Evolutionary conservation across 805 yeast genomes (phyloP).

Genomic region (Cyberlindnera misumaiensis): DNA sequence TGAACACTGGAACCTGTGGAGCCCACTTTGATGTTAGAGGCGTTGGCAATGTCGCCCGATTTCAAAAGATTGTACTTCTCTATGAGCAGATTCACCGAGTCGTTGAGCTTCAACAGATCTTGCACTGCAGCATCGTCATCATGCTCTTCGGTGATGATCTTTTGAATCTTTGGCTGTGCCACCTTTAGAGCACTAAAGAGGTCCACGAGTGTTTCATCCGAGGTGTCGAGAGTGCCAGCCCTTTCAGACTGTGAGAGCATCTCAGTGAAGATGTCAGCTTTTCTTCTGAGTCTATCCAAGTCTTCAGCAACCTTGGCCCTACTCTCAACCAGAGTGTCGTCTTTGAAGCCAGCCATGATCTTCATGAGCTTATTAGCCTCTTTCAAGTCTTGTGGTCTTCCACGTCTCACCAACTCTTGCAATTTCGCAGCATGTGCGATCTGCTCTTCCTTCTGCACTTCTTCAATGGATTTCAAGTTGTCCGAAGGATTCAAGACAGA

Average conservation of each 20-base stretch:
- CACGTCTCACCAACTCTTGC: conserved; percentile 92
- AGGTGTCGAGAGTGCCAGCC: conserved; percentile 30
- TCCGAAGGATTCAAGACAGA: conserved; percentile 91
- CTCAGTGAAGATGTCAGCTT: conserved; percentile 80
- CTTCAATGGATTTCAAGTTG: conserved; percentile 79
- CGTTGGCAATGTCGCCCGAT: conserved; percentile 54
- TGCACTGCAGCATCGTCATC: conserved; percentile 61
- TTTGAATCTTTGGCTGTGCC: conserved; percentile 81
- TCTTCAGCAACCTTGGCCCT: conserved; percentile 78
- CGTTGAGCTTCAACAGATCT: conserved; percentile 64
- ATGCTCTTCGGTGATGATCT: conserved; percentile 74
- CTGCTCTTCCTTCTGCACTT: conserved; percentile 86
- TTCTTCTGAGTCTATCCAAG: conserved; percentile 73
- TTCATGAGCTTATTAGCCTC: conserved; percentile 98
- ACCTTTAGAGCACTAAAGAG: conserved; percentile 71
- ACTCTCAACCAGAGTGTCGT: conserved; percentile 59
- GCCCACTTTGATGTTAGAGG: conserved; percentile 41
- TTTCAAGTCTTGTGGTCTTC: conserved; percentile 88
- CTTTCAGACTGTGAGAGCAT: conserved; percentile 58
- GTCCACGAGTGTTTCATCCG: conserved; percentile 69
- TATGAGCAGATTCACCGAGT: conserved; percentile 62
- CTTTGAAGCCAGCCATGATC: conserved; percentile 95
- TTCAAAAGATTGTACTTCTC: conserved; percentile 60
- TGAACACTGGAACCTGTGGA: conserved; percentile 24
- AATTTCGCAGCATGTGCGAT: conserved; percentile 90